Conservation (phyloP, 1,139 yeast genomes). For the Nakaseomyces kungkrabaensis region DNA sequence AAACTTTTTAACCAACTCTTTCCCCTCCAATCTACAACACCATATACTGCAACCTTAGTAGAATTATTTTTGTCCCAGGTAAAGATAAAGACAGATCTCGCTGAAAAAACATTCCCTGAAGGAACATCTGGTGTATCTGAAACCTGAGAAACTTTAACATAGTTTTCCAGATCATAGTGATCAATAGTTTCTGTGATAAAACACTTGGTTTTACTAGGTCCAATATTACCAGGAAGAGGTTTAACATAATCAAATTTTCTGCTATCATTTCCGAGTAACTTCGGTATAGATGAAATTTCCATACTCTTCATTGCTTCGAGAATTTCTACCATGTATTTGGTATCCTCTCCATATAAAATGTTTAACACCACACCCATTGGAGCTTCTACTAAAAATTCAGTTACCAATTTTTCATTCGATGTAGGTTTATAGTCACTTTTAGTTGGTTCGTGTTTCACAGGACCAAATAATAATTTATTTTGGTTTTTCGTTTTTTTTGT, state of each 20-base stretch:
- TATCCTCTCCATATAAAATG: constrained; percentile 65
- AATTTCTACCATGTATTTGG: constrained; percentile 39
- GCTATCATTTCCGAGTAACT: constrained; percentile 33
- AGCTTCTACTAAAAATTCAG: constrained; percentile 54
- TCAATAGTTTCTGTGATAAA: constrained; percentile 59
- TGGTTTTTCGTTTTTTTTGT: constrained; percentile 5
- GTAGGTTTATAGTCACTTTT: constrained; percentile 41
- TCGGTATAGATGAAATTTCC: constrained; percentile 51
- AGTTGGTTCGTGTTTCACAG: constrained; percentile 48
- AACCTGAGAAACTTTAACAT: constrained; percentile 51
- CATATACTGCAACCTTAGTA: constrained; percentile 59
- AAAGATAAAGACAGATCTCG: constrained; percentile 49
- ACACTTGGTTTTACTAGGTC: constrained; percentile 89
- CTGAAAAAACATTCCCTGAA: constrained; percentile 71
- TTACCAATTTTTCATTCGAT: constrained; percentile 51
- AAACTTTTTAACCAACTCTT: constrained; percentile 41
- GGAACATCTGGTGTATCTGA: constrained; percentile 93
- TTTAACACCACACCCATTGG: constrained; percentile 71
- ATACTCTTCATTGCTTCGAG: constrained; percentile 62
- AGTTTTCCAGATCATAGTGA: constrained; percentile 47
- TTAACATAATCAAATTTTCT: constrained; percentile 65
- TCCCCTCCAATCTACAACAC: constrained; percentile 70
- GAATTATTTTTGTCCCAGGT: constrained; percentile 66
- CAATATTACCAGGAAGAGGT: constrained; percentile 75
- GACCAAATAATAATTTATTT: constrained; percentile 16